A percentile compares a stretch with the other conserved stretches of the same genome.
Conservation (phyloP, 1,284 basidiomycete genomes). For the Austroboletus sp. region DNA sequence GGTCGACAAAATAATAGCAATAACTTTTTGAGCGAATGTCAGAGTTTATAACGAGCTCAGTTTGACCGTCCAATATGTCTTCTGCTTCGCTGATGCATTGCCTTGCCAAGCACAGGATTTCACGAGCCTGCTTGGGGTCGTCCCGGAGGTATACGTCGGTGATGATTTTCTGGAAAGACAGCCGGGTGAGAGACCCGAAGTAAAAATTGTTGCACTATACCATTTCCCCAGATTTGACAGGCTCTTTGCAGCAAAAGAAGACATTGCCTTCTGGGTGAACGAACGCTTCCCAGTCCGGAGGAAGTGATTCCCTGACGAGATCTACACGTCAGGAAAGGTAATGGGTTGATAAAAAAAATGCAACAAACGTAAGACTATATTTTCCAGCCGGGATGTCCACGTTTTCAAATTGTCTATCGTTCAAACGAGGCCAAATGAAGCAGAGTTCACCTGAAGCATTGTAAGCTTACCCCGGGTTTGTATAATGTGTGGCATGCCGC, state of each 20-base stretch:
- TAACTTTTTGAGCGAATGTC: neutral
- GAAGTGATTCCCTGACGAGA: constrained; percentile 3
- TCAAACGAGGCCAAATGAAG: no score
- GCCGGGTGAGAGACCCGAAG: neutral
- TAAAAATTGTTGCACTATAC: neutral
- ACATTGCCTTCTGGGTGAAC: constrained; percentile 20
- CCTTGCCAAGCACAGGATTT: neutral
- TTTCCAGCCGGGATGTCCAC: constrained; percentile 12
- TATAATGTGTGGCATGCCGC: neutral
- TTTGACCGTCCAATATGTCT: constrained; percentile 9
- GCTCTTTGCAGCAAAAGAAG: constrained; percentile 10
- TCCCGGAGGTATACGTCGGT: constrained; percentile 11
- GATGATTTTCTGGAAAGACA: constrained; percentile 16
- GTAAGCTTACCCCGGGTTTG: neutral
- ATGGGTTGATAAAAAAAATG: no score
- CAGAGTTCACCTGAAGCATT: no score
- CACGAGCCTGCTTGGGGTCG: neutral
- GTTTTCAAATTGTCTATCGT: neutral
- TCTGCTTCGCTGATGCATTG: neutral
- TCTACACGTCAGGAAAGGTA: no score
- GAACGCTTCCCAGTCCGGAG: constrained; percentile 8
- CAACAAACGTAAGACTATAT: no score
- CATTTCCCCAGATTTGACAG: neutral
- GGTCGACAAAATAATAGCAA: constrained; percentile 3
- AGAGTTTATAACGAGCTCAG: constrained; percentile 18